Percentiles rank a stretch among this genome's conserved stretches.
Conservation (phyloP, 208 protist species). For the Wallacemonas rigidus region DNA sequence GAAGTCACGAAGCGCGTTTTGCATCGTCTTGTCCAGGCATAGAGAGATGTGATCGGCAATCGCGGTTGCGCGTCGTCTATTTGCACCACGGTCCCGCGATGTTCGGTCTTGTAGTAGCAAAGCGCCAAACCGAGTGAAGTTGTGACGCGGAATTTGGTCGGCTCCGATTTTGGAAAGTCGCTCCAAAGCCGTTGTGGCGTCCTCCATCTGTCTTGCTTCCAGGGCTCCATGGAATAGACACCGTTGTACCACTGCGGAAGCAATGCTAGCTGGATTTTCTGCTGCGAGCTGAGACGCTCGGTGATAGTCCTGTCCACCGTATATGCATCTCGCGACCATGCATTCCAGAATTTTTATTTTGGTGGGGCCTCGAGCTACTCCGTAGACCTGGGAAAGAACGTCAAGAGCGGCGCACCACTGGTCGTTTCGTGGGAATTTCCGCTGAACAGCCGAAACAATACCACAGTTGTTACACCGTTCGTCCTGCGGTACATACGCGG, state of each 20-base stretch:
- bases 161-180: slow-evolving; percentile 24
- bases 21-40: not conserved
- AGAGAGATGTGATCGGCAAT: slow-evolving; percentile 8
- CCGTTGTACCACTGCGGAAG: slow-evolving; percentile 29
- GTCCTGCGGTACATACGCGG: slow-evolving; percentile 37
- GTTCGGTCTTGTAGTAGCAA: slow-evolving; percentile 5
- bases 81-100: slow-evolving; percentile 20
- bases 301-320: slow-evolving; percentile 28
- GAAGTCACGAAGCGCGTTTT: not conserved
- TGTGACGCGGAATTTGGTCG: slow-evolving; percentile 18
- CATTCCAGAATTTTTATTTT: slow-evolving; percentile 30
- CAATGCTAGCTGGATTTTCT: slow-evolving; percentile 6
- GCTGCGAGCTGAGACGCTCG: slow-evolving; percentile 25
- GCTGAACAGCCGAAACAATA: slow-evolving; percentile 24
- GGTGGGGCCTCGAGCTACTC: slow-evolving; percentile 7
- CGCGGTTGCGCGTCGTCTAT: slow-evolving; percentile 19
- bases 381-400: slow-evolving; percentile 22
- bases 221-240: slow-evolving; percentile 29
- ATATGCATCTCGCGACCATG: slow-evolving; percentile 23
- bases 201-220: not conserved
- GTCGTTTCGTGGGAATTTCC: slow-evolving; percentile 25
- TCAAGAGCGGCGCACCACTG: slow-evolving; percentile 39
- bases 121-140: not conserved
- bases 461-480: slow-evolving; percentile 24
- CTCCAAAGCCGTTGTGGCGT: slow-evolving; percentile 23